A percentile compares a stretch with the other conserved stretches of the same genome.
Conservation (phyloP, 2,329 filamentous ascomycete species). For the Paraconiothyrium brasiliense region DNA sequence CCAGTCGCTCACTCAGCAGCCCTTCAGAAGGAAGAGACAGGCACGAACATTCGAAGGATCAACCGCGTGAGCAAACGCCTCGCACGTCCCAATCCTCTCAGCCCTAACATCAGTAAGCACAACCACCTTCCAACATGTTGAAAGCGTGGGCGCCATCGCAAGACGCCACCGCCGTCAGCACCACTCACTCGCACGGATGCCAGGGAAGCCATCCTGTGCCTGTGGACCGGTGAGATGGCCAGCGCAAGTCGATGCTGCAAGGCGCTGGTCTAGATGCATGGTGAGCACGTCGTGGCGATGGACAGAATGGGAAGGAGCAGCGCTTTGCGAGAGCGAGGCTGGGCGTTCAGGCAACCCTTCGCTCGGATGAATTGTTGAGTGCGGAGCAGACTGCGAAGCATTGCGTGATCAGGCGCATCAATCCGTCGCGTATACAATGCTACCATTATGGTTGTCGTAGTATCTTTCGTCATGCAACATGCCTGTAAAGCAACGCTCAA, state of each 20-base stretch:
- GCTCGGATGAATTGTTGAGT: background rate
- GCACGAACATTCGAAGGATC: no score
- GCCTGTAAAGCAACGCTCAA: background rate
- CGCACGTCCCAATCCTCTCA: background rate
- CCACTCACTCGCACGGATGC: background rate
- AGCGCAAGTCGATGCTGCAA: background rate
- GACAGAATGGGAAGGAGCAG: constrained; percentile 6
- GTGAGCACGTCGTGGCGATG: background rate
- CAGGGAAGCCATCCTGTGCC: background rate
- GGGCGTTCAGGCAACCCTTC: constrained; percentile 6
- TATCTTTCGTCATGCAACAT: background rate
- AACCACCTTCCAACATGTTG: background rate
- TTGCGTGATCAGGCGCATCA: background rate
- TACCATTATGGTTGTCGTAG: no score
- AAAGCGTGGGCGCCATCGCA: no score
- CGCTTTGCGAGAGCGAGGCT: background rate
- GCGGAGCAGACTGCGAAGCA: background rate
- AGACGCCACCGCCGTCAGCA: background rate
- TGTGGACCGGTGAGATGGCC: background rate
- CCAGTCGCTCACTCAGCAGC: background rate
- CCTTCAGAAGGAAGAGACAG: background rate
- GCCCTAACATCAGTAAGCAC: background rate
- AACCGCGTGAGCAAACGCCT: background rate
- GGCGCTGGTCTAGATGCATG: constrained; percentile 2
- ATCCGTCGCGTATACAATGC: no score